A percentile compares a stretch with the other conserved stretches of the same genome.
phyloP scores from a whole-genome alignment of 169 alveolate species.

The Cryptosporidium ryanae region DNA sequence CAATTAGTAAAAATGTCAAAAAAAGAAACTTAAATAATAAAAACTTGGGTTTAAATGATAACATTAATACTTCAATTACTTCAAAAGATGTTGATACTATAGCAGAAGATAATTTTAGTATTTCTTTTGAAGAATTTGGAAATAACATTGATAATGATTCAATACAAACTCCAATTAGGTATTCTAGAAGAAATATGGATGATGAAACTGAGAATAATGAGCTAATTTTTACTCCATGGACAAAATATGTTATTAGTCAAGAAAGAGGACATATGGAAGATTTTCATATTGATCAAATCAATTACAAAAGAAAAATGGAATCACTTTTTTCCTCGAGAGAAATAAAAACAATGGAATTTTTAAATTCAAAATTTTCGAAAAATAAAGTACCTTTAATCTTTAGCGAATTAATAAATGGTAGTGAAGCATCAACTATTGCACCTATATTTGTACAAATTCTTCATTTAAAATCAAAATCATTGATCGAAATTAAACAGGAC shows the following conservation, averaged over 20 bases:
- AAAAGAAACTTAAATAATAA: background rate
- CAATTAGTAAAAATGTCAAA: background rate
- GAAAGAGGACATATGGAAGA: background rate
- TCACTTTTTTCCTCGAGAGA: constrained; percentile 57
- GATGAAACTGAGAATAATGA: constrained; percentile 35
- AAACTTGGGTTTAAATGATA: background rate
- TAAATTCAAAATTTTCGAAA: constrained; percentile 29
- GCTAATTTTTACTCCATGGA: constrained; percentile 67
- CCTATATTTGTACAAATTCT: constrained; percentile 68
- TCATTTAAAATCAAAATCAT: constrained; percentile 57
- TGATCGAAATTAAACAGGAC: constrained; percentile 40
- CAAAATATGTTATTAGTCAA: constrained; percentile 32
- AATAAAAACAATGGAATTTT: constrained; percentile 50
- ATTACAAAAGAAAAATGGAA: constrained; percentile 4
- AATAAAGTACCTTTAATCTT: constrained; percentile 1
- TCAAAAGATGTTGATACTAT: background rate
- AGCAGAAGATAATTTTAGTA: background rate
- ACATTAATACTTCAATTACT: background rate
- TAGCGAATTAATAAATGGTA: constrained; percentile 19
- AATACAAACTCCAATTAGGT: constrained; percentile 41
- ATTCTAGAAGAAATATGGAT: background rate
- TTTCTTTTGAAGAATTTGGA: background rate
- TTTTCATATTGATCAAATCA: background rate
- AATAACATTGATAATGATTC: background rate
- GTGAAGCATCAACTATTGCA: constrained; percentile 35